These are phyloP conservation scores for Madurella fahalii DNA, from an alignment of 2,329 filamentous ascomycete genomes.

Conservation along the genomic window DNA sequence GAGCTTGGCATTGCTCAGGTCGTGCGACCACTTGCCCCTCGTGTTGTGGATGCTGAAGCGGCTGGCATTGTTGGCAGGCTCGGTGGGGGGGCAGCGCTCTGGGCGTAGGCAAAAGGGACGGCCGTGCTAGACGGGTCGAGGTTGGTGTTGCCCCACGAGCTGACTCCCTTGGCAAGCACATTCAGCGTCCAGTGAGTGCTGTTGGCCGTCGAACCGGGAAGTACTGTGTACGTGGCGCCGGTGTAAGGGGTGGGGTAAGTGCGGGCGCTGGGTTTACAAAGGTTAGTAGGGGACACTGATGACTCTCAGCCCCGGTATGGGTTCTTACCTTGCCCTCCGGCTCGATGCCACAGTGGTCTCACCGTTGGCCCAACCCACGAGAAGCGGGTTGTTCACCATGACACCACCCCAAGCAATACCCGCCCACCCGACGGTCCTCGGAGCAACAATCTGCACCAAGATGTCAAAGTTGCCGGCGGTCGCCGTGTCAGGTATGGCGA, in stretches of 20 bases:
- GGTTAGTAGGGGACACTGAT: neutral
- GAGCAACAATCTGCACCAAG: constrained; percentile 37
- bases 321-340: constrained; percentile 33
- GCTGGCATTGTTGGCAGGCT: constrained; percentile 27
- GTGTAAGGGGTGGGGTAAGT: constrained; percentile 33
- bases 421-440: constrained; percentile 38
- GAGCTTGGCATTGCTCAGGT: constrained; percentile 28
- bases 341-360: constrained; percentile 35
- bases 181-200: constrained; percentile 40
- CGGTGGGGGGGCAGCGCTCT: constrained; percentile 21
- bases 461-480: constrained; percentile 33
- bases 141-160: constrained; percentile 30
- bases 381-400: constrained; percentile 41
- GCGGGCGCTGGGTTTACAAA: constrained; percentile 23
- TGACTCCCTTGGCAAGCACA: constrained; percentile 38
- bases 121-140: constrained; percentile 27
- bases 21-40: constrained; percentile 26
- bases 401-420: constrained; percentile 39
- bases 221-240: constrained; percentile 32
- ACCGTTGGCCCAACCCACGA: constrained; percentile 38
- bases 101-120: constrained; percentile 27
- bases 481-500: constrained; percentile 32
- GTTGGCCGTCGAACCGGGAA: constrained; percentile 35
- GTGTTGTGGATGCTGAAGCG: constrained; percentile 29
- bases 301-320: neutral